phyloP scores from a whole-genome alignment of 2,329 filamentous ascomycete genomes.

The Golovinomyces cichoracearum region DNA sequence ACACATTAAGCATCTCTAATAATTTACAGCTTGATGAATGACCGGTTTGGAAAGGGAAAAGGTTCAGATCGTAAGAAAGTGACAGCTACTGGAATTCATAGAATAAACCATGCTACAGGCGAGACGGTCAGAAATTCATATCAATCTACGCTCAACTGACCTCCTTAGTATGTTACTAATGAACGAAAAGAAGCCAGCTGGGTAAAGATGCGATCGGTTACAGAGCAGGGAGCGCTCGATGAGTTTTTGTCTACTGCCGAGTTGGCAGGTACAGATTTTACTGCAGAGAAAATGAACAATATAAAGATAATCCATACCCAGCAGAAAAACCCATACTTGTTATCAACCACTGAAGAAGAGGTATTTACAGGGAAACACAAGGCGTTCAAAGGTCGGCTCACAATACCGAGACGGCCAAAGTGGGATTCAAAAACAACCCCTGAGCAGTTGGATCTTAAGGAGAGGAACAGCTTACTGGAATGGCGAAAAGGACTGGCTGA shows the following conservation, averaged over 20 bases:
- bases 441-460: conserved; percentile 49
- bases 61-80: conserved; percentile 55
- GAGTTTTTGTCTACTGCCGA: conserved; percentile 92
- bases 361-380: conserved; percentile 56
- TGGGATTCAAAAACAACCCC: conserved; percentile 76
- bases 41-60: conserved; percentile 86
- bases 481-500: conserved; percentile 84
- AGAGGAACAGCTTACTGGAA: conserved; percentile 56
- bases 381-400: conserved; percentile 51
- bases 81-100: conserved; percentile 25
- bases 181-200: conserved; percentile 73
- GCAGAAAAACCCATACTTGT: conserved; percentile 80
- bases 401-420: conserved; percentile 65
- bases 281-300: conserved; percentile 95
- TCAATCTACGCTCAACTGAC: conserved; percentile 8
- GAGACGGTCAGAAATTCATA: conserved; percentile 30
- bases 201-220: conserved; percentile 99
- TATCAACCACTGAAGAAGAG: conserved; percentile 64
- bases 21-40: conserved; percentile 61
- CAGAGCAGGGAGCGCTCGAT: conserved; percentile 84
- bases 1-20: not conserved
- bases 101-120: conserved; percentile 55
- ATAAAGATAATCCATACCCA: conserved; percentile 96
- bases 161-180: conserved; percentile 56
- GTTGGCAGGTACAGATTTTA: conserved; percentile 94